A percentile compares a stretch with the other conserved stretches of the same genome.
Conservation (phyloP, 2,329 filamentous ascomycete species). For the Fusarium nanum region DNA sequence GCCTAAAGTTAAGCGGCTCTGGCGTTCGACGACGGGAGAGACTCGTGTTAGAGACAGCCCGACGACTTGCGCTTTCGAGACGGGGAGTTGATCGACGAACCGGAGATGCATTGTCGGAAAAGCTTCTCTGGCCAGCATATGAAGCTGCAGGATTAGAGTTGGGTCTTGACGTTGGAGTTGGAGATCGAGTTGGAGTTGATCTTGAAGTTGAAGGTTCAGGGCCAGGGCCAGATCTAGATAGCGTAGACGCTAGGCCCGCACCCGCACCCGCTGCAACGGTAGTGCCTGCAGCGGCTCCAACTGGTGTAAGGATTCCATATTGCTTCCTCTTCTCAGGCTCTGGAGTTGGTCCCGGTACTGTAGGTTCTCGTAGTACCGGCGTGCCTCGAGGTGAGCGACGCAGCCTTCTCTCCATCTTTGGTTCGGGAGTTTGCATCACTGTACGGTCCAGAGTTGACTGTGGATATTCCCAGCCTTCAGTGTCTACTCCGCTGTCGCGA, state of each 20-base stretch:
- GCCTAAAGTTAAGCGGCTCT: conserved; percentile 66
- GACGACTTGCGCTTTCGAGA: conserved; percentile 49
- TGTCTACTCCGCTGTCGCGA: conserved; percentile 68
- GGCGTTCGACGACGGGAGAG: conserved; percentile 64
- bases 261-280: conserved; percentile 29
- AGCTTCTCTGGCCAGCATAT: conserved; percentile 44
- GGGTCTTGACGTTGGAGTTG: conserved; percentile 26
- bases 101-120: conserved; percentile 53
- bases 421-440: conserved; percentile 47
- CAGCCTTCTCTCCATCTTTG: conserved; percentile 44
- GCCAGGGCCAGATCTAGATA: conserved; percentile 16
- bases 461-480: conserved; percentile 60
- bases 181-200: conserved; percentile 26
- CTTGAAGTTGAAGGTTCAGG: conserved; percentile 22
- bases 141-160: conserved; percentile 22
- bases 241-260: conserved; percentile 34
- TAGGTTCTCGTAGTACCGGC: conserved; percentile 56
- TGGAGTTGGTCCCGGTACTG: conserved; percentile 52
- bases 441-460: conserved; percentile 37
- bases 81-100: conserved; percentile 40
- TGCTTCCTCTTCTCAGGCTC: conserved; percentile 60
- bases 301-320: conserved; percentile 47
- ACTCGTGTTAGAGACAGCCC: conserved; percentile 66
- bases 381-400: conserved; percentile 52
- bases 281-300: conserved; percentile 22